Evolutionary conservation across 2,329 filamentous ascomycete genomes (phyloP), one percentile per base, ranked within the genome.

Genomic region (Trichoderma koningiopsis): DNA sequence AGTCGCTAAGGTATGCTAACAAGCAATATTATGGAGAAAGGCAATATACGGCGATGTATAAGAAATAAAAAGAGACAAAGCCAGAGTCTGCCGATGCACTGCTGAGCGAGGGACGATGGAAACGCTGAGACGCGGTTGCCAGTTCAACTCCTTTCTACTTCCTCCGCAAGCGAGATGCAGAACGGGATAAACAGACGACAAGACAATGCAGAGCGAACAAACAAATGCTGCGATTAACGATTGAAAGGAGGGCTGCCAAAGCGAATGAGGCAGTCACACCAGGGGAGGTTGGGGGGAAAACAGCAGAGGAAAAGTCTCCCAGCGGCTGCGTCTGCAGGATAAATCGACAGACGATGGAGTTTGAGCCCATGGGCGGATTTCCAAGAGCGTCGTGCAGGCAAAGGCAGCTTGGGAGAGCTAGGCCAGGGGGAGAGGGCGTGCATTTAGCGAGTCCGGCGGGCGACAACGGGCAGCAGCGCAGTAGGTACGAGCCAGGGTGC

Each of bases 191-290:
- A 64, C 55, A 72, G 58, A 64, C 71, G 66, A 70, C 24, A 22
- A 24, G 33, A 59, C 22, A 14, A 37, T 14, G 49, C n/a, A 58
- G 68, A 59, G 59, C 70, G 65, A 35, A 62, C 57, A 71, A 52
- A 70, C 67, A 62, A 63, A 60, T 70, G 40, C 63, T 52, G n/a
- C 69, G 72, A 72, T 75, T 73, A 83, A 79, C 77, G 81, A 83
- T 74, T 71, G 79, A 75, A 74, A 71, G 70, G 76, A 81, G 81
- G 53, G 77, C 81, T 82, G 83, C 84, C 84, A 84, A 81, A 89
- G 83, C 87, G 87, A 89, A 82, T 86, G 87, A 88, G 83, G 83
- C 80, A 80, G 81, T 71, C 72, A 70, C 68, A 71, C 60, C 66
- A 72, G 70, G 72, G 72, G 61, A 29, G 24, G 37, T 59, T 43